Evolutionary conservation across 2,329 filamentous ascomycete species (phyloP).

Genomic region (Colletotrichum godetiae): DNA sequence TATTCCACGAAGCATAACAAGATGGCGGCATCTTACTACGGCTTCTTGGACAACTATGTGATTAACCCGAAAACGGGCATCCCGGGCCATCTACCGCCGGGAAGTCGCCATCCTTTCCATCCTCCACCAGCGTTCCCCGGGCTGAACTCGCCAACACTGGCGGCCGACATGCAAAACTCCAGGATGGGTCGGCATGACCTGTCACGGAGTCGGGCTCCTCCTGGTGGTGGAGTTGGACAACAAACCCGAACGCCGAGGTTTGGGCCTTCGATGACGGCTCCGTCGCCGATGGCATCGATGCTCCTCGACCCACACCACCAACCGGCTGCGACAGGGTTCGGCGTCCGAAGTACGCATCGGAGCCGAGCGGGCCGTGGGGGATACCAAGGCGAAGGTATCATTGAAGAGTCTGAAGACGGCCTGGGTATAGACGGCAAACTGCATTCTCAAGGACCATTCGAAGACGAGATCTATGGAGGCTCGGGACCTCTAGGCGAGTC

Average conservation of each 20-base stretch:
- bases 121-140: conserved; percentile 81
- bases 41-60: conserved; percentile 93
- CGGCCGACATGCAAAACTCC: conserved; percentile 66
- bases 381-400: conserved; percentile 63
- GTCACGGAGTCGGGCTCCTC: conserved; percentile 53
- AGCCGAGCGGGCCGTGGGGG: conserved; percentile 56
- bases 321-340: conserved; percentile 62
- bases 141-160: conserved; percentile 71
- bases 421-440: conserved; percentile 48
- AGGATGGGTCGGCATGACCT: conserved; percentile 59
- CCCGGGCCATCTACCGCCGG: conserved; percentile 68
- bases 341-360: conserved; percentile 58
- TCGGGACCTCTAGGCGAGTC: conserved; percentile 67
- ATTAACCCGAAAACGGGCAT: conserved; percentile 77
- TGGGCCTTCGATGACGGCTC: conserved; percentile 57
- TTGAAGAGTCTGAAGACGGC: conserved; percentile 67
- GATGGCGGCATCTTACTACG: conserved; percentile 97
- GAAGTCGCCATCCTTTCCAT: conserved; percentile 71
- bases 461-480: conserved; percentile 63
- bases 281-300: conserved; percentile 78
- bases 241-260: conserved; percentile 55
- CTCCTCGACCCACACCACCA: conserved; percentile 82
- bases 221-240: conserved; percentile 47
- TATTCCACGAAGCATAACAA: conserved; percentile 96
- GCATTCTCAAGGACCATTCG: conserved; percentile 69